Conservation (phyloP, 2,329 filamentous ascomycete genomes). For the Cladosporium velox region DNA sequence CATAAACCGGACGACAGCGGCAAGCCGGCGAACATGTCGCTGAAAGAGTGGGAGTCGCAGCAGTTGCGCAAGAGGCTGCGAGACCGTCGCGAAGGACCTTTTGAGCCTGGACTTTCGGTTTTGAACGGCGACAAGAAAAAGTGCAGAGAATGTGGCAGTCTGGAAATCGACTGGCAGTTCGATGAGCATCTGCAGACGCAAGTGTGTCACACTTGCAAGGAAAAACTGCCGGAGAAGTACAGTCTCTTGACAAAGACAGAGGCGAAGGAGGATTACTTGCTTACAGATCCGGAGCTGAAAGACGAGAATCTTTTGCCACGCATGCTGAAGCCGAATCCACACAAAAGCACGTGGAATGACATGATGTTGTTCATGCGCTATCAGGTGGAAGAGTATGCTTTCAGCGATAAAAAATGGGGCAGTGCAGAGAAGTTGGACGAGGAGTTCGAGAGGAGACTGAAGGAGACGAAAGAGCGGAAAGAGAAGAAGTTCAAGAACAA, state of each 20-base stretch:
- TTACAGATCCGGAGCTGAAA: constrained; percentile 92
- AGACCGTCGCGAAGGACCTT: constrained; percentile 75
- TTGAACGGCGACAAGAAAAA: constrained; percentile 64
- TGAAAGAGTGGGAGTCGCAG: constrained; percentile 86
- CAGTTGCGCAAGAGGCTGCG: constrained; percentile 73
- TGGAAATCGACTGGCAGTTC: constrained; percentile 96
- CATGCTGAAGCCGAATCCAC: constrained; percentile 86
- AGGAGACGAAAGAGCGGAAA: constrained; percentile 79
- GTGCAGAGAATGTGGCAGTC: constrained; percentile 77
- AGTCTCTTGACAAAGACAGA: constrained; percentile 96
- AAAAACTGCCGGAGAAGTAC: constrained; percentile 88
- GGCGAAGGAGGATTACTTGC: constrained; percentile 88
- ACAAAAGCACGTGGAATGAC: constrained; percentile 94
- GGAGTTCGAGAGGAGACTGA: constrained; percentile 79
- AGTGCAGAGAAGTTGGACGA: constrained; percentile 80
- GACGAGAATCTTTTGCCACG: constrained; percentile 85
- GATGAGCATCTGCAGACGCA: constrained; percentile 75
- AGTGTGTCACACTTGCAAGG: constrained; percentile 84
- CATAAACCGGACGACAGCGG: constrained; percentile 55
- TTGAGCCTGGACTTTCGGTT: constrained; percentile 83
- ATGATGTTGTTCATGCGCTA: constrained; percentile 97
- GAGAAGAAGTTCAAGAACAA: constrained; percentile 91
- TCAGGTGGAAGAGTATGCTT: constrained; percentile 92
- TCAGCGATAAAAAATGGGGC: constrained; percentile 83
- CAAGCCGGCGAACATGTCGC: constrained; percentile 83